Conservation (phyloP, 148 eudicot species). For the Vaccinium myrtillus region DNA sequence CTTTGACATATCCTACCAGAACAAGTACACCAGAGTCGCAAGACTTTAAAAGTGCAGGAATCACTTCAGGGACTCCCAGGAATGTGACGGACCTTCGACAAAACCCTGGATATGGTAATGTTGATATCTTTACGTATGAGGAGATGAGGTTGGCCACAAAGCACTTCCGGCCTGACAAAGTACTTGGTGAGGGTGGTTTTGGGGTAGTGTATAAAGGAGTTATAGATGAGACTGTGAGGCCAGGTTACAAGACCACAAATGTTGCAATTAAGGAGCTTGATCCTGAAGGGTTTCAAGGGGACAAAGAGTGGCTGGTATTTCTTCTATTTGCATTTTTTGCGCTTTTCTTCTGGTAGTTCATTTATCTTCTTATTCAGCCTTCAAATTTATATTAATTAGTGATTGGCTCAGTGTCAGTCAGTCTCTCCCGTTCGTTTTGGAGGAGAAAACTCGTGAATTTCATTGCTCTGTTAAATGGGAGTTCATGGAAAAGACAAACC, state of each 20-base stretch:
- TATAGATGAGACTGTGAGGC: constrained; percentile 67
- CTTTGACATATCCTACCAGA: constrained; percentile 20
- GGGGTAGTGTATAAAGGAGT: constrained; percentile 86
- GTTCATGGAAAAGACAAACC: not conserved
- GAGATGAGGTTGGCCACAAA: constrained; percentile 87
- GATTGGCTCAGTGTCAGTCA: not conserved
- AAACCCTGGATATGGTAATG: constrained; percentile 67
- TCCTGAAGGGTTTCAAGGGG: constrained; percentile 83
- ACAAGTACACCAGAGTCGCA: constrained; percentile 27
- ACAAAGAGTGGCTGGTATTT: constrained; percentile 91
- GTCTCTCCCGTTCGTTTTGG: too few relatives aligned
- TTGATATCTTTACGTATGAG: constrained; percentile 74
- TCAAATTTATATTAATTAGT: constrained; percentile 10
- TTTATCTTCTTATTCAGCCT: constrained; percentile 13
- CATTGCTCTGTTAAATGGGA: too few relatives aligned
- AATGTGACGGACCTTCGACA: constrained; percentile 72
- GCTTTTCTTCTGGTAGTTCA: constrained; percentile 6
- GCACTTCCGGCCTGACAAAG: constrained; percentile 77
- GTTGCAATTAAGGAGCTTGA: constrained; percentile 94
- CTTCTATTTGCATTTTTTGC: not conserved
- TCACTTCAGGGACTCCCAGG: constrained; percentile 47
- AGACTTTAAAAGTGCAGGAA: constrained; percentile 35
- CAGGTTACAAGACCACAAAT: constrained; percentile 61
- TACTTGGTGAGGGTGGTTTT: constrained; percentile 91
- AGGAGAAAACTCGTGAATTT: too few relatives aligned